Percentiles rank a stretch among this genome's conserved stretches.
Conservation (phyloP, 2,329 filamentous ascomycete genomes). For the Colletotrichum sp. region DNA sequence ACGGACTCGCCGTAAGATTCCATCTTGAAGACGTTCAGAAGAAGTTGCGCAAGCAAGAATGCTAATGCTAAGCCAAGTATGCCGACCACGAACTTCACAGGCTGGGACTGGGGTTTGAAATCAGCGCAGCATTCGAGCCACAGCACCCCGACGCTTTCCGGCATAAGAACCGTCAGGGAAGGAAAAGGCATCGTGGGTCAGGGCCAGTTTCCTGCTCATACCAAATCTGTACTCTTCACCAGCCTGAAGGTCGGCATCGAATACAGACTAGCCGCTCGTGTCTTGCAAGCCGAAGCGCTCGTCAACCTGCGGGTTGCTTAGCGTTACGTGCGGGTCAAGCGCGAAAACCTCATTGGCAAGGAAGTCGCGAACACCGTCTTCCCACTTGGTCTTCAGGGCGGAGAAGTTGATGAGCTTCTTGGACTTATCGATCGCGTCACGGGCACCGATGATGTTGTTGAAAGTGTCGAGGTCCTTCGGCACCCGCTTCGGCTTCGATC, state of each 20-base stretch:
- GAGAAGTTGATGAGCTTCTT: background rate
- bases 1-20: background rate
- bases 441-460: background rate
- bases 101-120: background rate
- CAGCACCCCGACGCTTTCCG: too few species aligned
- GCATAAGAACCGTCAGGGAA: too few species aligned
- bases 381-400: background rate
- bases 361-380: background rate
- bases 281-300: background rate
- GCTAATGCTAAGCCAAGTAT: background rate
- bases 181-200: too few species aligned
- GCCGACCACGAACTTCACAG: rapidly evolving
- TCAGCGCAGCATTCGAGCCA: background rate
- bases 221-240: too few species aligned
- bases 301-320: background rate
- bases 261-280: background rate
- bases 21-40: background rate
- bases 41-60: rapidly evolving
- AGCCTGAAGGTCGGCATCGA: background rate
- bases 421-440: background rate
- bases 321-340: background rate
- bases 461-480: background rate
- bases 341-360: background rate
- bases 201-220: too few species aligned
- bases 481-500: background rate